Conservation (phyloP, 495 filamentous ascomycete genomes). For the Baudoinia panamericana region DNA sequence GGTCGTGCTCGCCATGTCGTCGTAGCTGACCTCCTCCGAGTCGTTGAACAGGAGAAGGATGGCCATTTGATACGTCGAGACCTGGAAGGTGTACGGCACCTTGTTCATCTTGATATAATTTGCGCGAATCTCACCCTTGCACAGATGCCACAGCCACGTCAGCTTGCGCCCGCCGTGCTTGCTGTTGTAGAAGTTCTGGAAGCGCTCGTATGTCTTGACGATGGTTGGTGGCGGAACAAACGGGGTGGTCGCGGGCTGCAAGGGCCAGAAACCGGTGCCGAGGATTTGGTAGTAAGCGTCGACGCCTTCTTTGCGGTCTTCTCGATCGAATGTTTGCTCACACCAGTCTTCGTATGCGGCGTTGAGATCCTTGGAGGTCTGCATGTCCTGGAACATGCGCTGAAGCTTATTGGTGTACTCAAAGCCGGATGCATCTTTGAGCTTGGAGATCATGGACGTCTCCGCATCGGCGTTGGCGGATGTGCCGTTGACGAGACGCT, state of each 20-base stretch:
- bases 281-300: conserved; percentile 78
- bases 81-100: conserved; percentile 90
- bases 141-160: conserved; percentile 95
- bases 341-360: conserved; percentile 63
- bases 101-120: conserved; percentile 83
- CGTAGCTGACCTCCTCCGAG: conserved; percentile 66
- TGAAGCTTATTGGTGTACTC: conserved; percentile 99
- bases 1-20: conserved; percentile 72
- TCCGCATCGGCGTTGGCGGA: conserved; percentile 95
- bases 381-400: conserved; percentile 99
- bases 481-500: conserved; percentile 83
- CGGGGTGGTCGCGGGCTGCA: conserved; percentile 67
- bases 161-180: conserved; percentile 95
- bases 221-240: conserved; percentile 81
- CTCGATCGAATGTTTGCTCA: conserved; percentile 46
- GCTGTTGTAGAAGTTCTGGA: conserved; percentile 80
- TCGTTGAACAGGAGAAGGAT: conserved; percentile 96
- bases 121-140: conserved; percentile 90
- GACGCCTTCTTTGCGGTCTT: conserved; percentile 45
- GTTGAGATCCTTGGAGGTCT: conserved; percentile 96
- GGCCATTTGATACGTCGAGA: conserved; percentile 95
- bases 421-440: conserved; percentile 96
- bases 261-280: conserved; percentile 95
- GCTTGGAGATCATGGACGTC: conserved; percentile 97
- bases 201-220: conserved; percentile 72